These are phyloP conservation scores for Cyclotella choctawhatcheeana DNA, from an alignment of 108 stramenopile genomes.

Conservation along the genomic window DNA sequence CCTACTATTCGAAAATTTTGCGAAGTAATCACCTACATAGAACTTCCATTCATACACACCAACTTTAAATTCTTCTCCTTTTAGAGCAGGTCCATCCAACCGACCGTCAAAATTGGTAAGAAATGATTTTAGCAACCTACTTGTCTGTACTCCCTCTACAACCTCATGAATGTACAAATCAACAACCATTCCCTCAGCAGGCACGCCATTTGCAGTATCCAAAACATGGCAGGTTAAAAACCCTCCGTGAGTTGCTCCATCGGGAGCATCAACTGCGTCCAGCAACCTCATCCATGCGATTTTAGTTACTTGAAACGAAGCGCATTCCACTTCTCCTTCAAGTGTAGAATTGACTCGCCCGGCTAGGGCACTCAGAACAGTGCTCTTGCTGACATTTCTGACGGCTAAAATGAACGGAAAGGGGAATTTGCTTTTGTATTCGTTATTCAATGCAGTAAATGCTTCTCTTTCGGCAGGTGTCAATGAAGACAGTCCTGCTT, in stretches of 20 bases:
- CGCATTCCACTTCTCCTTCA: constrained; percentile 69
- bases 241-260: constrained; percentile 59
- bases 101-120: constrained; percentile 87
- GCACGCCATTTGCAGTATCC: constrained; percentile 81
- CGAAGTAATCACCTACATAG: constrained; percentile 89
- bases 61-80: constrained; percentile 67
- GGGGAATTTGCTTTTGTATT: constrained; percentile 70
- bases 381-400: constrained; percentile 83
- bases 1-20: constrained; percentile 56
- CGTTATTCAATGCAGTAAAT: constrained; percentile 63
- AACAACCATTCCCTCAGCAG: constrained; percentile 83
- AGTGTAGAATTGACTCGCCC: constrained; percentile 52
- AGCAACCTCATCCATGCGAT: constrained; percentile 94
- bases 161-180: constrained; percentile 61
- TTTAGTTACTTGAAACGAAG: constrained; percentile 85
- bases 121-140: constrained; percentile 58
- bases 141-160: constrained; percentile 5
- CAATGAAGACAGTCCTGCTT: constrained; percentile 72
- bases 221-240: constrained; percentile 91
- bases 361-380: constrained; percentile 74
- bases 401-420: constrained; percentile 92
- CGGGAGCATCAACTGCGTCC: constrained; percentile 47
- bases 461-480: constrained; percentile 61
- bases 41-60: constrained; percentile 89
- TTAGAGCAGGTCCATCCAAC: constrained; percentile 76